These are phyloP conservation scores for Botrytis porri DNA, from an alignment of 2,329 filamentous ascomycete genomes.

Conservation along the genomic window DNA sequence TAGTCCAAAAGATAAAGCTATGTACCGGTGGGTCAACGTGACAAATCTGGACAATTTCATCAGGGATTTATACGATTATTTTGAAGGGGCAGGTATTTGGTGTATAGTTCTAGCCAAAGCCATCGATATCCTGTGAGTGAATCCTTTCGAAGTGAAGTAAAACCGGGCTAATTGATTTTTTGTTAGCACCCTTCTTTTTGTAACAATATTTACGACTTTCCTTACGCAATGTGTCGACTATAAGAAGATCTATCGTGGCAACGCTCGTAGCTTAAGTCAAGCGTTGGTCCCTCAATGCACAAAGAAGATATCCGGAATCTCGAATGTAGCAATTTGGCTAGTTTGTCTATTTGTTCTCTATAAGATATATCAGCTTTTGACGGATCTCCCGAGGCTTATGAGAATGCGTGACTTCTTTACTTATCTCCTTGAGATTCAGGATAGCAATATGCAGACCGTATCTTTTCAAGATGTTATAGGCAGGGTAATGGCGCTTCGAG, in stretches of 20 bases:
- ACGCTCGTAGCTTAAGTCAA: slow-evolving; percentile 46
- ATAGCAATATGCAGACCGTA: slow-evolving; percentile 69
- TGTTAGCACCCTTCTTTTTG: slow-evolving; percentile 60
- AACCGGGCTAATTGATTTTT: slow-evolving; percentile 21
- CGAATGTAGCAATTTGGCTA: slow-evolving; percentile 51
- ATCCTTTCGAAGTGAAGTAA: neutral
- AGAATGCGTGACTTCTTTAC: slow-evolving; percentile 68
- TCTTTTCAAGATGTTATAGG: slow-evolving; percentile 71
- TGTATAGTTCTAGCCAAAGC: slow-evolving; percentile 60
- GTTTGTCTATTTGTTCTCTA: slow-evolving; percentile 64
- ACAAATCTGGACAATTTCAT: slow-evolving; percentile 69
- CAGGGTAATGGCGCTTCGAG: slow-evolving; percentile 66
- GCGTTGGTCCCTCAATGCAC: slow-evolving; percentile 61
- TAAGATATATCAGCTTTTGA: slow-evolving; percentile 54
- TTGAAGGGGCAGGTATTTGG: slow-evolving; percentile 63
- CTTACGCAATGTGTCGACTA: slow-evolving; percentile 69
- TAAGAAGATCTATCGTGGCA: slow-evolving; percentile 47
- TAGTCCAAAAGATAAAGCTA: slow-evolving; percentile 62
- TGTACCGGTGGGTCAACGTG: slow-evolving; percentile 73
- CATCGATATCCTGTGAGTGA: slow-evolving; percentile 55
- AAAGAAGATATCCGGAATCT: slow-evolving; percentile 42
- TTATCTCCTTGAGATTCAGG: slow-evolving; percentile 64
- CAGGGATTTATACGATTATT: slow-evolving; percentile 67
- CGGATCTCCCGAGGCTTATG: slow-evolving; percentile 57
- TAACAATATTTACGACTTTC: slow-evolving; percentile 66